phyloP scores from a whole-genome alignment of 768 basidiomycete genomes.

The Tephrocybe sp. region DNA sequence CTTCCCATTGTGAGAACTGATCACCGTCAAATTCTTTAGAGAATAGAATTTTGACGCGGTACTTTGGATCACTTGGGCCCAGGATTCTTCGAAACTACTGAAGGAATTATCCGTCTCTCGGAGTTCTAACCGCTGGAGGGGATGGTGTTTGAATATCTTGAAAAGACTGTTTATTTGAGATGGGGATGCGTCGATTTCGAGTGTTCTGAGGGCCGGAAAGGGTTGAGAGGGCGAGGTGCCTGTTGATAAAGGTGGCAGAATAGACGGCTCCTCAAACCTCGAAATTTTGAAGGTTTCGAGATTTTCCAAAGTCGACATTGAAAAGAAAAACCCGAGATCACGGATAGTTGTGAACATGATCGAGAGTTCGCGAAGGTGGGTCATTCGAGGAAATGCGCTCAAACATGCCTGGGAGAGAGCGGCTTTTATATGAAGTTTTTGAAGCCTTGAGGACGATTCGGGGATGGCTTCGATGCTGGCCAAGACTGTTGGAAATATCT shows the following conservation, averaged over 20 bases:
- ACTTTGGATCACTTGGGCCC: constrained; percentile 1
- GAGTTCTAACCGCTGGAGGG: constrained; percentile 7
- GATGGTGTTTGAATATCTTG: constrained; percentile 5
- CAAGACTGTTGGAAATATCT: constrained; percentile 4
- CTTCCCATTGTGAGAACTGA: neutral
- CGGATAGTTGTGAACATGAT: neutral
- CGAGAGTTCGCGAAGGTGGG: neutral
- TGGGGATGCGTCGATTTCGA: neutral
- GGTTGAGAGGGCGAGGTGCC: neutral
- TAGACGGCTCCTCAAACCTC: neutral
- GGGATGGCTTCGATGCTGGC: constrained; percentile 1
- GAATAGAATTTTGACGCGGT: constrained; percentile 1
- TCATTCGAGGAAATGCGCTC: neutral
- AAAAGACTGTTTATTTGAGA: neutral
- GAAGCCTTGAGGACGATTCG: neutral
- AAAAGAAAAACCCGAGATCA: constrained; percentile 4
- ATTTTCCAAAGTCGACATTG: constrained; percentile 1
- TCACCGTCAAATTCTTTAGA: constrained; percentile 3
- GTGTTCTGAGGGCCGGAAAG: constrained; percentile 2
- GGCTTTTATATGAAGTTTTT: neutral
- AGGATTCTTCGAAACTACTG: too few species aligned
- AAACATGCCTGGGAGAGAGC: constrained; percentile 3
- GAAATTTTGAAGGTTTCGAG: constrained; percentile 1
- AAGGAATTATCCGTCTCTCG: neutral
- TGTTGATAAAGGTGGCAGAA: neutral